These are phyloP conservation scores for Pulveroboletus sp. DNA, from an alignment of 1,284 basidiomycete genomes.

Conservation along the genomic window DNA sequence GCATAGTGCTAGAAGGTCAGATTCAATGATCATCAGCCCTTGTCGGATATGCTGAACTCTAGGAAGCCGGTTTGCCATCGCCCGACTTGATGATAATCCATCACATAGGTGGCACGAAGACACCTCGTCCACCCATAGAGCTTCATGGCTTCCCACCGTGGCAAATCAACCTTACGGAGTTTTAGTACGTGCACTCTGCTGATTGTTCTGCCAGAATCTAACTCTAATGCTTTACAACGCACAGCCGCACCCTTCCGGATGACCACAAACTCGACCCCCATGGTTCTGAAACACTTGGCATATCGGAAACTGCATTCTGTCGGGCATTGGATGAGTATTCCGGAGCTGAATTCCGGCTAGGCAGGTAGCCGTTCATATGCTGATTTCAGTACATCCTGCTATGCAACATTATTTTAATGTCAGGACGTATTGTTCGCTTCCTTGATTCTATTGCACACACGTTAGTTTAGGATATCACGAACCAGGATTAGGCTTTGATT, in stretches of 20 bases:
- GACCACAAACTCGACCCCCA: conserved; percentile 3
- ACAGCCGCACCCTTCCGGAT: conserved; percentile 30
- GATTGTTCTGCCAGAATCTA: conserved; percentile 7
- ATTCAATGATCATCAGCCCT: conserved; percentile 4
- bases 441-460: no score
- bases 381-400: no score
- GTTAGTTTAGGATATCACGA: no score
- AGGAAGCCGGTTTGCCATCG: conserved; percentile 53
- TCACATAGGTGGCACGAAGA: conserved; percentile 43
- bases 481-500: no score
- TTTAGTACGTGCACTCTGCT: conserved; percentile 53
- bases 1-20: conserved; percentile 60
- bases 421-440: no score
- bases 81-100: conserved; percentile 78
- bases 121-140: conserved; percentile 52
- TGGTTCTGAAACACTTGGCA: conserved; percentile 4
- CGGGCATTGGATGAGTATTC: conserved; percentile 70
- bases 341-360: conserved; percentile 70
- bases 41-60: conserved; percentile 15
- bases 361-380: conserved; percentile 62
- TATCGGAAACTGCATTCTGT: conserved; percentile 60
- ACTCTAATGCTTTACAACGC: conserved; percentile 1
- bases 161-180: conserved; percentile 74
- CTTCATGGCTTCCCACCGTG: conserved; percentile 76
- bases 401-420: no score